These are phyloP conservation scores for Porodaedalea pini DNA, from an alignment of 1,284 basidiomycete species.

Conservation along the genomic window DNA sequence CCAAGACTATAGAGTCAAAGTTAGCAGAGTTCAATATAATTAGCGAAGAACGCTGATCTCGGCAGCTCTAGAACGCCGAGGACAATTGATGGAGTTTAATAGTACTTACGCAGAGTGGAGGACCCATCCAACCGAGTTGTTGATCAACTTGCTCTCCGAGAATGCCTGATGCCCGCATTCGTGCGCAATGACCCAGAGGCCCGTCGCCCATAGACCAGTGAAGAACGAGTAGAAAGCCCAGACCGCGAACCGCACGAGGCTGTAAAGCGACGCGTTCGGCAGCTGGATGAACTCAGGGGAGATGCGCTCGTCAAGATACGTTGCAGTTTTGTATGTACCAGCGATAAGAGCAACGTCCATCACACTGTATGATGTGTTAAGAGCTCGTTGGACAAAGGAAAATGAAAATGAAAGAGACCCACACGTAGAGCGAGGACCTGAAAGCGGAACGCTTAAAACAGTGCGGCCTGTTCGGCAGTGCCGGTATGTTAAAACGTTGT, in stretches of 20 bases:
- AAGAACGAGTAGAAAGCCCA: slow-evolving; percentile 85
- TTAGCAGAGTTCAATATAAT: slow-evolving; percentile 18
- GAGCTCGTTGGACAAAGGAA: slow-evolving; percentile 16
- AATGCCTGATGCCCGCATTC: slow-evolving; percentile 96
- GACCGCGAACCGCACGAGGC: slow-evolving; percentile 60
- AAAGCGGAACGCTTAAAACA: slow-evolving; percentile 92
- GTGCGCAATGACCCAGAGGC: slow-evolving; percentile 91
- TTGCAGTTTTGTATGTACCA: slow-evolving; percentile 66
- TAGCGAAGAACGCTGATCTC: slow-evolving; percentile 18
- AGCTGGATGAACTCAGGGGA: slow-evolving; percentile 53
- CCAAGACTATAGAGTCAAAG: slow-evolving; percentile 59
- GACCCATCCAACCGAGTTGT: slow-evolving; percentile 93
- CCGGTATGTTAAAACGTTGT: slow-evolving; percentile 2
- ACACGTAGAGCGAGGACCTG: slow-evolving; percentile 84
- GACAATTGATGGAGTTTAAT: background rate
- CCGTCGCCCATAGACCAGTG: slow-evolving; percentile 87
- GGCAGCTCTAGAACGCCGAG: background rate
- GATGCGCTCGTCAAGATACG: slow-evolving; percentile 65
- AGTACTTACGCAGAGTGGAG: slow-evolving; percentile 80
- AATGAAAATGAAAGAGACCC: slow-evolving; percentile 27
- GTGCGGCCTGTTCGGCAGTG: slow-evolving; percentile 58
- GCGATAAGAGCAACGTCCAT: slow-evolving; percentile 76
- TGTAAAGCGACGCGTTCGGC: slow-evolving; percentile 61
- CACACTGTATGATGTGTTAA: slow-evolving; percentile 40
- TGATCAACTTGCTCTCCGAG: slow-evolving; percentile 91